These are phyloP conservation scores for Trichosporon sp. DNA, from an alignment of 1,284 basidiomycete species.

Conservation along the genomic window DNA sequence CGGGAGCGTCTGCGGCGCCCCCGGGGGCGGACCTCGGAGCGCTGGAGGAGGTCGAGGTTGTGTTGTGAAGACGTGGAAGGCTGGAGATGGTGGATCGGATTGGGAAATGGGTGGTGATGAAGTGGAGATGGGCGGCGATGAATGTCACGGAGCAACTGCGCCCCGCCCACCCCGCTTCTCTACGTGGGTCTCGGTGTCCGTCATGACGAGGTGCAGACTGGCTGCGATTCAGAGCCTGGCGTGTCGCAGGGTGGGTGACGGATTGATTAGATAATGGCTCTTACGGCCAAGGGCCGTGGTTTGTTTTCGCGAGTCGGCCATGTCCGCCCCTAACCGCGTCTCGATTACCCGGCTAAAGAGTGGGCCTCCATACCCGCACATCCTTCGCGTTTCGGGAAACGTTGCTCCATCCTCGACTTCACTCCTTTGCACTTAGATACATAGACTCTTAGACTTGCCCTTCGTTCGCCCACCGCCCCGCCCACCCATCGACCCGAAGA, in stretches of 20 bases:
- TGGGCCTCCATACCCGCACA: background rate
- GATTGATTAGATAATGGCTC: slow-evolving; percentile 4
- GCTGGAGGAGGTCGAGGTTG: background rate
- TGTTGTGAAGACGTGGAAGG: background rate
- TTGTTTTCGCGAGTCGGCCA: background rate
- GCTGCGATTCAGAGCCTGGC: too few relatives aligned
- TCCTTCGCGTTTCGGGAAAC: slow-evolving; percentile 3
- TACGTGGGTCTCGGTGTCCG: too few relatives aligned
- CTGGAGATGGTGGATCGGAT: too few relatives aligned
- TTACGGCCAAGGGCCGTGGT: background rate
- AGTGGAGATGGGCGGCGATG: too few relatives aligned
- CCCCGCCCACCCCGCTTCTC: too few relatives aligned
- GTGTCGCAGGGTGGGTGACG: too few relatives aligned
- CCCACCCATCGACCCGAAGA: background rate
- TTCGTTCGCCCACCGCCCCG: background rate
- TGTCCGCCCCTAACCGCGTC: background rate
- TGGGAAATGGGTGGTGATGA: too few relatives aligned
- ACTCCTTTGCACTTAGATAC: background rate
- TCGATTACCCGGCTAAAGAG: slow-evolving; percentile 1
- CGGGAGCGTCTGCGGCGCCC: too few relatives aligned
- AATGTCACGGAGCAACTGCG: too few relatives aligned
- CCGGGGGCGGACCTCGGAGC: too few relatives aligned
- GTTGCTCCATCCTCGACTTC: background rate
- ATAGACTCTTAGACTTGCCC: background rate
- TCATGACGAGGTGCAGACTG: too few relatives aligned